These are phyloP conservation scores for Bjerkandera adusta DNA, from an alignment of 1,284 basidiomycete species.

Conservation along the genomic window DNA sequence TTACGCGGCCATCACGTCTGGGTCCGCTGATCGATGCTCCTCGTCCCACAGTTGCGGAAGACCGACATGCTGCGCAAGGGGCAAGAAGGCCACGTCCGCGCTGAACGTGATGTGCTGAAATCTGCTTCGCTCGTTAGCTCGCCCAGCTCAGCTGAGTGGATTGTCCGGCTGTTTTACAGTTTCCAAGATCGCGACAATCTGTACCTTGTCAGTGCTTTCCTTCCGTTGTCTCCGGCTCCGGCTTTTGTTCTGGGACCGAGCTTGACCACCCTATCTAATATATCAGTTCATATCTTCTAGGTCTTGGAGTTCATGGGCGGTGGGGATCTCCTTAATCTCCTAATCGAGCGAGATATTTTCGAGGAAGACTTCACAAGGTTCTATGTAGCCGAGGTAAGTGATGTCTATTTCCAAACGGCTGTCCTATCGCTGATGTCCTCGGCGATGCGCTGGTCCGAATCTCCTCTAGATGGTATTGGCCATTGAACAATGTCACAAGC, in stretches of 20 bases:
- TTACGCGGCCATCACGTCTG: conserved; percentile 15
- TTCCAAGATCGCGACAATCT: conserved; percentile 92
- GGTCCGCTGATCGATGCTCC: conserved; percentile 2
- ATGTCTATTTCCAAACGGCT: conserved; percentile 8
- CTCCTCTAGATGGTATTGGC: conserved; percentile 86
- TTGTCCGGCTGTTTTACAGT: conserved; percentile 89
- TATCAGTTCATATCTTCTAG: conserved; percentile 50
- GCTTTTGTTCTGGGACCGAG: neutral
- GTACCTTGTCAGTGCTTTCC: conserved; percentile 72
- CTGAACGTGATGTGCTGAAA: conserved; percentile 87
- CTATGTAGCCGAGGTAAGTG: conserved; percentile 86
- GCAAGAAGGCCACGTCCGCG: conserved; percentile 95
- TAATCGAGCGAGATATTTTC: conserved; percentile 93
- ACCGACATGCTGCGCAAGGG: conserved; percentile 96
- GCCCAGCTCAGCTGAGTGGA: conserved; percentile 82
- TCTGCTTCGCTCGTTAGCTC: conserved; percentile 73
- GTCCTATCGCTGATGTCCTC: conserved; percentile 2
- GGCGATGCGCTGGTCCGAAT: neutral
- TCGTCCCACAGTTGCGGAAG: conserved; percentile 73
- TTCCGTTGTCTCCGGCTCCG: conserved; percentile 19
- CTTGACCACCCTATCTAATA: conserved; percentile 14
- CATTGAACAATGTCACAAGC: conserved; percentile 89
- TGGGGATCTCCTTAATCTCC: conserved; percentile 91
- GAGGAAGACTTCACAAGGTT: conserved; percentile 93
- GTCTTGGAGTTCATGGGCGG: conserved; percentile 94